Base-by-base conservation (phyloP, 1,139 yeast genomes). In the Blastobotrys elegans region DNA sequence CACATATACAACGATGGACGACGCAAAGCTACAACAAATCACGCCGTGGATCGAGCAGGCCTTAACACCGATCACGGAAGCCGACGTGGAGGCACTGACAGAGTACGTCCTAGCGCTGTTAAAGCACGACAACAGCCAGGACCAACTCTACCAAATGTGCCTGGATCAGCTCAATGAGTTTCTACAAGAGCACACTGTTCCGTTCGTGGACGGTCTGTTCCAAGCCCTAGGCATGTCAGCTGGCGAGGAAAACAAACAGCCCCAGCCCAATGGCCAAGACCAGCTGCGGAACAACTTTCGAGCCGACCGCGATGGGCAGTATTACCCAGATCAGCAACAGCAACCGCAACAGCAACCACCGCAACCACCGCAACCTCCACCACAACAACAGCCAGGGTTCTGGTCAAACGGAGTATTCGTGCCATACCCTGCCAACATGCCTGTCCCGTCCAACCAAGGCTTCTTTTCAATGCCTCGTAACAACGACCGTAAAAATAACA, bases 61-160 rank as follows among this genome's bases (percentile, higher is more conserved):
- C 35, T 57, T 71, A 1, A 51, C 52, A 13, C 52, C 55, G 24
- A 48, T 66, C 14, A 62, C 72, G 2, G 77, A 71, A 33, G 72
- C 75, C 1, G 77, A 73, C 42, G 64, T 74, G 2, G 70, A 66
- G 13, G 72, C 72, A 29, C 58, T 74, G 49, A 64, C 74, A 1
- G 77, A 73, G 35, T 75, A 73, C 53, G 71, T 73, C 17, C 40
- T 72, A 27, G 75, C 76, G 1, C 58, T 75, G 40, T 58, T 75
- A 20, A 16, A 26, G 4, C 60, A 67, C 42, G 69, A 67, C 31
- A 57, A 61, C 32, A 61, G 69, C 10, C 48, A 50, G 14, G 62
- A 60, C n/a, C 63, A 55, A n/a, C 58, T 70, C 21, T 54, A 58
- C n/a, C 56, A 53, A 17, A 53, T 68, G 53, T 60, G 71, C 50